These are phyloP conservation scores for Zasmidium cellare DNA, from an alignment of 2,329 filamentous ascomycete species.

Conservation along the genomic window DNA sequence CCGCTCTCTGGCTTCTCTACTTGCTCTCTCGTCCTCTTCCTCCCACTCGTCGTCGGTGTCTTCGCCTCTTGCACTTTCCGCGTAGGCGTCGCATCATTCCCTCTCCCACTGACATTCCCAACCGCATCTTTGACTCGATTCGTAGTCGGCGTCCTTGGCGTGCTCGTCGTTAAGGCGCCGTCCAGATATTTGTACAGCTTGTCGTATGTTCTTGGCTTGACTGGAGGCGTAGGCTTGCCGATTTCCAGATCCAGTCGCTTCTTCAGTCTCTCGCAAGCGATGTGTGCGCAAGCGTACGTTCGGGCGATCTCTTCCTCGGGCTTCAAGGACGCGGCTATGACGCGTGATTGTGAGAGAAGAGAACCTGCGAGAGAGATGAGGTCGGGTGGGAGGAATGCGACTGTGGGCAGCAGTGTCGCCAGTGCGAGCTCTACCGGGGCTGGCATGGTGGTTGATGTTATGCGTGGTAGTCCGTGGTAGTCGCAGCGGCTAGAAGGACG, in stretches of 20 bases:
- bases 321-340: constrained; percentile 74
- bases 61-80: constrained; percentile 9
- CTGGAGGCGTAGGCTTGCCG: constrained; percentile 73
- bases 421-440: constrained; percentile 72
- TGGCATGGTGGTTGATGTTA: constrained; percentile 55
- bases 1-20: constrained; percentile 1
- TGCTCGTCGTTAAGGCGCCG: constrained; percentile 56
- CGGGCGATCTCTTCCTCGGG: constrained; percentile 86
- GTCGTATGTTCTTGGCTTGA: constrained; percentile 77
- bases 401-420: constrained; percentile 71
- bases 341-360: constrained; percentile 76
- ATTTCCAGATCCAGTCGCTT: constrained; percentile 73
- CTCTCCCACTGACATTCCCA: background rate
- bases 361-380: constrained; percentile 71
- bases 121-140: constrained; percentile 10
- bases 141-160: constrained; percentile 37
- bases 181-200: constrained; percentile 81
- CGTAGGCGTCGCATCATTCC: constrained; percentile 8
- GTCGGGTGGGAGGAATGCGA: constrained; percentile 67
- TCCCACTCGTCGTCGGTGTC: constrained; percentile 3
- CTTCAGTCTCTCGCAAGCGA: constrained; percentile 87
- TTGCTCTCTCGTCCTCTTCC: background rate
- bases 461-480: background rate
- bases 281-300: constrained; percentile 78
- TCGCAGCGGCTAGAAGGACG: background rate